A percentile compares a stretch with the other conserved stretches of the same genome.
These are phyloP conservation scores for Suhomyces kilbournensis DNA, from an alignment of 805 yeast species.

Conservation along the genomic window DNA sequence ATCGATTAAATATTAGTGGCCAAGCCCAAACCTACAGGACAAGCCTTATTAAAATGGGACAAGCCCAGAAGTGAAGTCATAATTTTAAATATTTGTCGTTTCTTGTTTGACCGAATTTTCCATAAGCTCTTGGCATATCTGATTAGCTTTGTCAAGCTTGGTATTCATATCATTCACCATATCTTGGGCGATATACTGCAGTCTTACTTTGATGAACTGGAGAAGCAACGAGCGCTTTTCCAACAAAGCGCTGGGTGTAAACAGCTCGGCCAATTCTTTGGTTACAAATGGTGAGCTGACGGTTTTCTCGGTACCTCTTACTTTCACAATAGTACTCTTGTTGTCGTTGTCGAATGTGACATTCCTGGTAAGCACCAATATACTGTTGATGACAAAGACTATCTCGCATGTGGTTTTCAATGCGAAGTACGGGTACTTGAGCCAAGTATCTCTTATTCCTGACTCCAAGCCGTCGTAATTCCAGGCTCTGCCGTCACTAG, in stretches of 20 bases:
- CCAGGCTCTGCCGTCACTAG: conserved; percentile 4
- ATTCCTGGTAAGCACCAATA: conserved; percentile 14
- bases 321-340: conserved; percentile 6
- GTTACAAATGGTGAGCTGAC: background rate
- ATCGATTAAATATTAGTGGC: background rate
- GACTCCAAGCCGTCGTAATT: conserved; percentile 7
- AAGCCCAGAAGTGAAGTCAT: background rate
- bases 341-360: conserved; percentile 5
- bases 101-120: conserved; percentile 10
- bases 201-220: conserved; percentile 12
- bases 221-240: conserved; percentile 9
- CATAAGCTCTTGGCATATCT: background rate
- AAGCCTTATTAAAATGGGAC: background rate
- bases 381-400: conserved; percentile 16
- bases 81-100: background rate
- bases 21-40: background rate
- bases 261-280: background rate
- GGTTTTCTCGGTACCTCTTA: background rate
- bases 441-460: conserved; percentile 14
- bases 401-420: conserved; percentile 14
- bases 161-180: conserved; percentile 12
- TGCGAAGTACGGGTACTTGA: conserved; percentile 17
- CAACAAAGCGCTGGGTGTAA: conserved; percentile 4
- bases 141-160: conserved; percentile 15
- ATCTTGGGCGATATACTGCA: conserved; percentile 7